Base-by-base conservation (phyloP, 305 asterid genomes). In the Fraxinus paxiana region DNA sequence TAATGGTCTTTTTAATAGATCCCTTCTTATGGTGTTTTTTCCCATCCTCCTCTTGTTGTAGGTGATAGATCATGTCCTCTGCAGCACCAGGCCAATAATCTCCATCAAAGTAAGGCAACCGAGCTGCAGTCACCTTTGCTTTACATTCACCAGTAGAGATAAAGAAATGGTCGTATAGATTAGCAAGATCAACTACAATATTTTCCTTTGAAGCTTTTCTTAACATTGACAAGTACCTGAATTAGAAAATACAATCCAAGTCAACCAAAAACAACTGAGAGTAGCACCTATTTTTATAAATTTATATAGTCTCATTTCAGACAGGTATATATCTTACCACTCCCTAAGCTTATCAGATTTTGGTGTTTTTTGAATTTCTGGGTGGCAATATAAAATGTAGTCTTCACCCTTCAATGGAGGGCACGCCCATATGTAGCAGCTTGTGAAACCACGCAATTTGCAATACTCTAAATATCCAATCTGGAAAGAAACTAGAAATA, bases 21-120 rank as follows among this genome's bases (percentile, higher is more conserved):
- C 98, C 97, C 90, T 92, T 96, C 88, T 96, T 95, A 82, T 80
- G 75, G 77, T 84, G 95, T 77, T 94, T 92, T 82, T 91, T 91
- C 63, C 95, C 98, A 83, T 92, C 99, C 77, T 94, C 97, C 82
- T 94, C 98, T 87, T 96, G 97, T 77, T 91, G 98, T 81, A 96
- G 90, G 86, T 91, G 95, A 84, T 78, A 86, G 81, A 96, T 87
- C 87, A 92, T 92, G 81, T 96, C 97, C 90, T 96, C 99, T 0
- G 99, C 99, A 79, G 99, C 98, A 85, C 97, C 98, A 79, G 99
- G 99, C 98, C 98, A 96, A 82, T 96, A 96, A 86, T 96, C 99
- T 77, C 97, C 99, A 85, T 94, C 97, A 79, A 96, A 96, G 83
- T 96, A 94, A 38, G 99, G 99, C 86, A 96, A 86, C 78, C 98